Evolutionary conservation across 495 filamentous ascomycete genomes (phyloP).

Genomic region (Penicillium silybi): DNA sequence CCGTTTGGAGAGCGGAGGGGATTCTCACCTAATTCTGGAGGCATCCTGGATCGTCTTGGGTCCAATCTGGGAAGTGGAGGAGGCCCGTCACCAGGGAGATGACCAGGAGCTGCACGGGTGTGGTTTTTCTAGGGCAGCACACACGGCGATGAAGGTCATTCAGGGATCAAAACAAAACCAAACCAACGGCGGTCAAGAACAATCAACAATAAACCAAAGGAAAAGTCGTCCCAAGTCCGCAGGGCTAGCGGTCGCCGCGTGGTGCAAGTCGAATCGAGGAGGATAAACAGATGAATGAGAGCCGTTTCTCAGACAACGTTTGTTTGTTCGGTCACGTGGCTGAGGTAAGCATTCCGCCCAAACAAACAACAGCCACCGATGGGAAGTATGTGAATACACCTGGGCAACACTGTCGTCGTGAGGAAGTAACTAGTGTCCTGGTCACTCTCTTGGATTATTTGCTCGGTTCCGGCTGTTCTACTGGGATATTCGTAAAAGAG

Average conservation of each 20-base stretch:
- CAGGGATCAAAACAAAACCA: background rate
- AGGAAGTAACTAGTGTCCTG: too few species aligned
- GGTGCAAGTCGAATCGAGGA: constrained; percentile 22
- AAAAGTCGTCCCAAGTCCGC: constrained; percentile 7
- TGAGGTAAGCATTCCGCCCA: constrained; percentile 18
- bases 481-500: background rate
- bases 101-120: constrained; percentile 16
- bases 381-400: background rate
- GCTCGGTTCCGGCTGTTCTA: background rate
- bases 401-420: background rate
- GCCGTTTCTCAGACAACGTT: constrained; percentile 34
- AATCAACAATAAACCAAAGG: background rate
- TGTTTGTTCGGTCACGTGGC: constrained; percentile 24
- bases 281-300: constrained; percentile 29
- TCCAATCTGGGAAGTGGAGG: constrained; percentile 23
- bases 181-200: background rate
- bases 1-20: background rate
- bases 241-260: constrained; percentile 16
- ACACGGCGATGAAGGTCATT: constrained; percentile 15
- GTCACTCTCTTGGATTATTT: background rate
- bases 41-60: constrained; percentile 16
- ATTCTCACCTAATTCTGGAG: constrained; percentile 24
- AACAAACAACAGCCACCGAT: constrained; percentile 13
- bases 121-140: constrained; percentile 7
- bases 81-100: constrained; percentile 31